A percentile compares a stretch with the other conserved stretches of the same genome.
Evolutionary conservation across 768 basidiomycete species (phyloP).

Genomic region (Calocybe indica): DNA sequence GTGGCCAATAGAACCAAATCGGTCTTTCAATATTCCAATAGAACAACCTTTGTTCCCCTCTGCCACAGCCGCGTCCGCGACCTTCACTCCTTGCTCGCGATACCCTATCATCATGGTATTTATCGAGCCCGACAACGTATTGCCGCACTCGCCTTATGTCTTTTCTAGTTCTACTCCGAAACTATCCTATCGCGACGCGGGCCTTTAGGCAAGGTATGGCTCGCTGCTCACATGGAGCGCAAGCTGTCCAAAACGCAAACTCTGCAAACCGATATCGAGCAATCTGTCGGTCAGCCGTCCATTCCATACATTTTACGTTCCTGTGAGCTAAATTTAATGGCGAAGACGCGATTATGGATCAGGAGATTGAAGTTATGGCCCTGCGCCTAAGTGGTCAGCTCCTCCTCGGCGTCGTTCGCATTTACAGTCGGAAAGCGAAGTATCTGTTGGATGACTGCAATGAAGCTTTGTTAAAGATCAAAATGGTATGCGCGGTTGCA

Average conservation of each 20-base stretch:
- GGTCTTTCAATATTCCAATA: conserved; percentile 11
- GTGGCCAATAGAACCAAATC: too few relatives aligned
- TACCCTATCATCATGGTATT: conserved; percentile 21
- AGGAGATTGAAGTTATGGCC: conserved; percentile 90
- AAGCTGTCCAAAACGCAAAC: conserved; percentile 96
- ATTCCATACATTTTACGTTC: background rate
- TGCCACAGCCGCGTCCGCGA: conserved; percentile 18
- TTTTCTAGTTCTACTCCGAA: conserved; percentile 79
- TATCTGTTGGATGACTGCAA: conserved; percentile 98
- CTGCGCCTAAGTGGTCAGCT: conserved; percentile 95
- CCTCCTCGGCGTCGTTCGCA: conserved; percentile 92
- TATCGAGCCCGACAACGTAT: background rate
- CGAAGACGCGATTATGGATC: conserved; percentile 85
- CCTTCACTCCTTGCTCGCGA: conserved; percentile 14
- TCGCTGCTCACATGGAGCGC: conserved; percentile 97
- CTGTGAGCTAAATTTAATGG: background rate
- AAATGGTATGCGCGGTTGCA: conserved; percentile 60
- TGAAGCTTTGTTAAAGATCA: conserved; percentile 91
- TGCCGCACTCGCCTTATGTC: too few relatives aligned
- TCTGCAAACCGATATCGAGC: conserved; percentile 89
- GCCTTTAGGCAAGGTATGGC: conserved; percentile 95
- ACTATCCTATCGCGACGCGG: conserved; percentile 91
- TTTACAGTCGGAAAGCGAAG: conserved; percentile 97
- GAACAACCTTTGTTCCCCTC: conserved; percentile 4
- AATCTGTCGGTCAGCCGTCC: conserved; percentile 71